Base-by-base conservation (phyloP, 2,329 filamentous ascomycete genomes). In the Simplicillium aogashimaense region DNA sequence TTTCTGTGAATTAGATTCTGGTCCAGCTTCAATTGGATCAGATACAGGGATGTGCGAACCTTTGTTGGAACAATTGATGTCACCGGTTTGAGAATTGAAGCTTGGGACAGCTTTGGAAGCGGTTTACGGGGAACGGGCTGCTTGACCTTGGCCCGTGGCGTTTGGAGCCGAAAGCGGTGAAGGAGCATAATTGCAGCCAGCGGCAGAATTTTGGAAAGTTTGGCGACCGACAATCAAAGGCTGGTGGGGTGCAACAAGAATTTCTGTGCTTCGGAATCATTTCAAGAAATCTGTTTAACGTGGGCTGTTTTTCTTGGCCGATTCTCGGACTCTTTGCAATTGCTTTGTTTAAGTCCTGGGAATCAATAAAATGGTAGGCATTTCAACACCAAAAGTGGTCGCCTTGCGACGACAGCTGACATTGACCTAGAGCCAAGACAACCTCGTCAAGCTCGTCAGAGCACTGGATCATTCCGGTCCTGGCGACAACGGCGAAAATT, bases 381-480 rank as follows among this genome's bases (percentile, higher is more conserved):
- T 10, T 6, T 11, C 12, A 7, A 36, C 32, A 12, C 12, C 18
- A 20, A 36, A 33, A 15, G 29, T 31, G 20, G 15, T 31, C n/a
- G 13, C 36, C 29, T 33, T 38, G 15, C 31, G 16, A 43, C 13
- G 9, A 9, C 9, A 6, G 20, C 20, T 25, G 20, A 48, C 44
- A 50, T 33, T 29, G 42, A 38, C 5, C 37, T 35, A 64, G 59
- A 49, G 53, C 40, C 53, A 53, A 44, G 48, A 50, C 42, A 51
- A 64, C 51, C 66, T 78, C 46, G 65, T 76, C 51, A 69, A 66
- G 54, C 65, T 65, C 41, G 69, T 73, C 25, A 65, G 72, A 56
- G 61, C 68, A n/a, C 67, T 78, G 37, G 74, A 78, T 45, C 70
- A 76, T 43, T 66, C 60, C 43, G 65, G 61, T 30, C 59, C 65